Percentiles rank a stretch among this genome's conserved stretches.
phyloP scores from a whole-genome alignment of 306 rosid species.

The Purshia tridentata region DNA sequence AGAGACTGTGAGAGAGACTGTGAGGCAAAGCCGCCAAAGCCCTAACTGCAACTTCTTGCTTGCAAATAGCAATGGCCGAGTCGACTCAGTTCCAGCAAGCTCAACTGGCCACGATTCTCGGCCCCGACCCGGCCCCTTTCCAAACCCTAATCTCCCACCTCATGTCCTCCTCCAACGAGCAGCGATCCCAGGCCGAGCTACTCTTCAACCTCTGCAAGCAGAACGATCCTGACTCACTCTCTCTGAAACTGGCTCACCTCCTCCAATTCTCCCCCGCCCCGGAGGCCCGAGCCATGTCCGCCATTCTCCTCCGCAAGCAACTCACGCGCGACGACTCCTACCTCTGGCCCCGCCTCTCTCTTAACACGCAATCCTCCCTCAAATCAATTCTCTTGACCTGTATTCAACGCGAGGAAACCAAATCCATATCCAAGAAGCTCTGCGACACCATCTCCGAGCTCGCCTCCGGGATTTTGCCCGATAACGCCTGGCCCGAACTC shows the following conservation, averaged over 20 bases:
- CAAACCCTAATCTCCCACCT: constrained; percentile 88
- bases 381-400: constrained; percentile 72
- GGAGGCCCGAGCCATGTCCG: constrained; percentile 95
- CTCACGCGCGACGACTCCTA: constrained; percentile 89
- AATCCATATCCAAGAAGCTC: constrained; percentile 77
- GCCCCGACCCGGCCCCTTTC: constrained; percentile 74
- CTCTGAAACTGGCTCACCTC: constrained; percentile 79
- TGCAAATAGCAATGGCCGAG: constrained; percentile 32
- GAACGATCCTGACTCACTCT: constrained; percentile 78
- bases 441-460: constrained; percentile 94
- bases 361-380: constrained; percentile 60
- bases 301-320: constrained; percentile 91
- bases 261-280: constrained; percentile 67
- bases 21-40: constrained; percentile 17
- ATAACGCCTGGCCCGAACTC: constrained; percentile 84
- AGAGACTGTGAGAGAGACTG: not conserved
- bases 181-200: constrained; percentile 79
- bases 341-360: constrained; percentile 78
- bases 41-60: constrained; percentile 20
- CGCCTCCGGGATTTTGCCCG: constrained; percentile 88
- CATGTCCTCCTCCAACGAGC: constrained; percentile 88
- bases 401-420: constrained; percentile 66
- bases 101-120: constrained; percentile 79
- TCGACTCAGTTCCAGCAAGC: constrained; percentile 84
- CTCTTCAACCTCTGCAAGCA: constrained; percentile 94